Base-by-base conservation (phyloP, 2,329 filamentous ascomycete genomes). In the Pseudogymnoascus verrucosus region DNA sequence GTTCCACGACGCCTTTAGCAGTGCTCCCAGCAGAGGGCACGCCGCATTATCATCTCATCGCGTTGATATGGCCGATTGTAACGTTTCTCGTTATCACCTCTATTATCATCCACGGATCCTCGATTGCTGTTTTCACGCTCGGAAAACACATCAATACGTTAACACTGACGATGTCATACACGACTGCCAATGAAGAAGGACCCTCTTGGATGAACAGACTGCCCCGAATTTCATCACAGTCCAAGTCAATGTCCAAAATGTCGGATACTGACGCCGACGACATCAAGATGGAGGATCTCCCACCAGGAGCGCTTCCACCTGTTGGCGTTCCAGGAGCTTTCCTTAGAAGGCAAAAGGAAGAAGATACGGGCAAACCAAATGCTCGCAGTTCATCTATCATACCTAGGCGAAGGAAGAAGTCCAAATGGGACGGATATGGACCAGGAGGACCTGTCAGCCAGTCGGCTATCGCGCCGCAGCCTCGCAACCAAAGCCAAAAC, bases 81-180 rank as follows among this genome's bases (percentile, higher is more conserved):
- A 91, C 91, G 0, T 99, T 99, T 76, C 79, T 99, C 71, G 93
- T 99, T 65, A 90, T 99, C 62, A 84, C 90, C 3, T 99, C 95
- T 11, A 99, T 99, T 70, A 77, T 98, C 39, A 91, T 99, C 1
- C 95, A 99, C 71, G 95, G 95, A 21, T 98, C 95, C n/a, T 98
- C 95, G 0, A 89, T 99, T 69, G 95, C 95, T 4, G 95, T 99
- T 7, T 99, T 99, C 71, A 98, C 95, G 0, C 84, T 99, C 1
- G 95, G 95, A 70, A 99, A 98, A 76, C 93, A 90, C 66, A 99
- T 99, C 83, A 98, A 98, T 78, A 98, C 95, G 0, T 78, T 99
- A 68, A 93, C 91, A 0, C 82, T 99, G 65, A 97, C 95, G 63
- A 90, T 99, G 84, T 97, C 95, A 0, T 99, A 98, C 78, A 99